Percentiles rank a stretch among this genome's conserved stretches.
These are phyloP conservation scores for Hanseniaspora sp. DNA, from an alignment of 1,139 yeast genomes.

Conservation along the genomic window DNA sequence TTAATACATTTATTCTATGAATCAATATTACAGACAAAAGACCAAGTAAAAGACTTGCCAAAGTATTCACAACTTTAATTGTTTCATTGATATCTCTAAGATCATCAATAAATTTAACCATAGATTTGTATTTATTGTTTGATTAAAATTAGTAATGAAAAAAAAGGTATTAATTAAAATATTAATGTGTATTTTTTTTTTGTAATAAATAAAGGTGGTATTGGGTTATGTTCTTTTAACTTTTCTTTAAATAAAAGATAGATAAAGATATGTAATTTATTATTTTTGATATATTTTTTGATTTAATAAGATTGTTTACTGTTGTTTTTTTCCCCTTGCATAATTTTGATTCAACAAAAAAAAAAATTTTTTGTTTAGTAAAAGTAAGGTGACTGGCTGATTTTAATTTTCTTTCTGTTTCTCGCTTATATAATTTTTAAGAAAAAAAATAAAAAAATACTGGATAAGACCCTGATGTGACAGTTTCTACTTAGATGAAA, in stretches of 20 bases:
- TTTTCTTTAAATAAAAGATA: too few species aligned
- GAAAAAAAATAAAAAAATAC: not conserved
- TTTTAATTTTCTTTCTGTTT: too few species aligned
- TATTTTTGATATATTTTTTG: too few species aligned
- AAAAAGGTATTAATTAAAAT: not conserved
- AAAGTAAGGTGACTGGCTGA: too few species aligned
- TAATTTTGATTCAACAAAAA: too few species aligned
- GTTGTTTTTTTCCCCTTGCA: too few species aligned
- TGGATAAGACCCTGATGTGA: not conserved
- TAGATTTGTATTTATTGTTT: not conserved
- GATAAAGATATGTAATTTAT: too few species aligned
- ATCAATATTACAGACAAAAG: constrained; percentile 1
- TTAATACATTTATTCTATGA: not conserved
- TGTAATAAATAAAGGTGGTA: too few species aligned
- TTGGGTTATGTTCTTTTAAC: too few species aligned
- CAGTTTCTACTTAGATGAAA: not conserved
- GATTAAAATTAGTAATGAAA: not conserved
- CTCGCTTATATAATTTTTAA: not conserved
- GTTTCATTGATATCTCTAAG: not conserved
- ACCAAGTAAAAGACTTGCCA: not conserved
- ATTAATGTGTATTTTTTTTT: too few species aligned
- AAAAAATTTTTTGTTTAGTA: too few species aligned
- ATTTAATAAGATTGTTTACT: too few species aligned
- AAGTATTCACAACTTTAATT: not conserved
- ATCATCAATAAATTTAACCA: not conserved